Evolutionary conservation across 768 basidiomycete genomes (phyloP).

Genomic region (Fibroporia radiculosa): DNA sequence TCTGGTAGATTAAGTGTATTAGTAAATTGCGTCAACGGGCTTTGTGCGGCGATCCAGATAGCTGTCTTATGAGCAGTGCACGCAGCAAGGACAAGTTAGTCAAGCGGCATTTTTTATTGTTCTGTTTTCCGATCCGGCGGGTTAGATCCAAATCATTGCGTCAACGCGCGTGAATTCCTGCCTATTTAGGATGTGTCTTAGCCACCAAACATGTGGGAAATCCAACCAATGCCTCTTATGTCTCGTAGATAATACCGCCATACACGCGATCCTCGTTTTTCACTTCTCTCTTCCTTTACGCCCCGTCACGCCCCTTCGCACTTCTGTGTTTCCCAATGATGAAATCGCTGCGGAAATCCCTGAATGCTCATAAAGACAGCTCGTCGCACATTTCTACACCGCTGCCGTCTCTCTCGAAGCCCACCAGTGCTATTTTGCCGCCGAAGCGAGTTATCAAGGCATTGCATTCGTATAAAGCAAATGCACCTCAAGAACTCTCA

Average conservation of each 20-base stretch:
- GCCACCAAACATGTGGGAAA: slow-evolving; percentile 4
- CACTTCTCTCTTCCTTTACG: slow-evolving; percentile 18
- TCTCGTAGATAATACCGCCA: slow-evolving; percentile 15
- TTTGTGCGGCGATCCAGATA: too few relatives aligned
- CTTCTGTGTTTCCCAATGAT: slow-evolving; percentile 34
- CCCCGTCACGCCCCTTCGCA: slow-evolving; percentile 18
- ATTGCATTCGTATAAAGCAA: slow-evolving; percentile 52
- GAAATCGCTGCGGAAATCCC: slow-evolving; percentile 80
- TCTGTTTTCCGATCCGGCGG: too few relatives aligned
- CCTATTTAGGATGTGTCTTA: neutral
- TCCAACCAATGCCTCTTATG: slow-evolving; percentile 6
- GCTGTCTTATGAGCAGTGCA: too few relatives aligned
- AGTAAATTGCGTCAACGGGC: too few relatives aligned
- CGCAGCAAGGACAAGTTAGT: too few relatives aligned
- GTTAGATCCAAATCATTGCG: too few relatives aligned
- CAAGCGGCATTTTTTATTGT: too few relatives aligned
- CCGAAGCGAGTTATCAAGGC: slow-evolving; percentile 97
- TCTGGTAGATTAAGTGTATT: too few relatives aligned
- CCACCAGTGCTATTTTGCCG: slow-evolving; percentile 62
- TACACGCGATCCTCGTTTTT: slow-evolving; percentile 9
- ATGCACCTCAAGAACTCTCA: slow-evolving; percentile 76
- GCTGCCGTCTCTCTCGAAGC: slow-evolving; percentile 61
- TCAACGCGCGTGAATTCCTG: too few relatives aligned
- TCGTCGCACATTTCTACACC: slow-evolving; percentile 65
- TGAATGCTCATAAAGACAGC: slow-evolving; percentile 58